Percentiles rank a stretch among this genome's conserved stretches.
Conservation (phyloP, 768 basidiomycete genomes). For the Termitomyces sp. region DNA sequence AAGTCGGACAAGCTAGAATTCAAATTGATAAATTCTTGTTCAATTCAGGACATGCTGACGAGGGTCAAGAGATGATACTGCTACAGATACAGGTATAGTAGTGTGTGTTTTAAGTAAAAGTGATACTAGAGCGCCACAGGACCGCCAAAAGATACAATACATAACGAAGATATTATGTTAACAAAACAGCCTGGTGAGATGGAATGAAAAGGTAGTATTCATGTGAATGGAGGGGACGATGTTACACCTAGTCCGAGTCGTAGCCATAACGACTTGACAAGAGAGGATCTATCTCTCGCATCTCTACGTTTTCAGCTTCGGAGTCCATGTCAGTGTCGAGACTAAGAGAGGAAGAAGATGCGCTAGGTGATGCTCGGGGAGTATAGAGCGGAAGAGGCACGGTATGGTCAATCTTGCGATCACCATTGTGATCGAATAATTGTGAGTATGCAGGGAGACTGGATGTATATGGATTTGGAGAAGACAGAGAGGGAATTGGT, state of each 20-base stretch:
- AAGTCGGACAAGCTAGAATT: neutral
- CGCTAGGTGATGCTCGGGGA: conserved; percentile 21
- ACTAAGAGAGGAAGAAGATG: conserved; percentile 6
- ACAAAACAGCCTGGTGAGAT: neutral
- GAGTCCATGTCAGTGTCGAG: neutral
- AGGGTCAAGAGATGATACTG: neutral
- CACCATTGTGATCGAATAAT: conserved; percentile 69
- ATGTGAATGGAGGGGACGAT: neutral
- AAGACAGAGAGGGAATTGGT: conserved; percentile 10
- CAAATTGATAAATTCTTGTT: neutral
- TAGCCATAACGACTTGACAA: neutral
- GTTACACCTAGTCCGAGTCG: neutral
- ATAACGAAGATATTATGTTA: neutral
- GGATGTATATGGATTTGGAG: conserved; percentile 15
- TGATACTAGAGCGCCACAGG: neutral
- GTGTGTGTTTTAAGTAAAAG: neutral
- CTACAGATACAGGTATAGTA: neutral
- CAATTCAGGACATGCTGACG: neutral
- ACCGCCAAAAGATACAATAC: neutral
- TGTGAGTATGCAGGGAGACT: conserved; percentile 73
- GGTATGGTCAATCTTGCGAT: conserved; percentile 62
- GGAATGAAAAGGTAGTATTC: neutral
- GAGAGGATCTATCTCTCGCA: conserved; percentile 1
- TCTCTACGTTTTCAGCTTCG: neutral
- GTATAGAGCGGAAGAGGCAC: conserved; percentile 62